Percentiles rank a stretch among this genome's conserved stretches.
phyloP scores from a whole-genome alignment of 2,329 filamentous ascomycete species.

The Paecilomyces dactylethromorphus region DNA sequence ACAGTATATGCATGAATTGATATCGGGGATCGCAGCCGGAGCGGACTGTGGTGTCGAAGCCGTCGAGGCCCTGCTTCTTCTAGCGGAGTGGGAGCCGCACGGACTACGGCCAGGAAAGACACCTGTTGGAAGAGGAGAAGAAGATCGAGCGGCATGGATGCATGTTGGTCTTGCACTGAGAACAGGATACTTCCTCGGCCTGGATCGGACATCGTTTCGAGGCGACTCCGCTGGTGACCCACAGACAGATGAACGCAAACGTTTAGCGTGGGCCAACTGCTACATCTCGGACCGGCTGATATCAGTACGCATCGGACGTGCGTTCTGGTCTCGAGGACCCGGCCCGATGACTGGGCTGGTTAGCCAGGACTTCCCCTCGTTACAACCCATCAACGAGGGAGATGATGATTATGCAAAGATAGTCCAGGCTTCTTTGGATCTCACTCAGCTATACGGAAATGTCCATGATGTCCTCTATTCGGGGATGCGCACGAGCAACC shows the following conservation, averaged over 20 bases:
- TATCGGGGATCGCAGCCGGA: constrained; percentile 61
- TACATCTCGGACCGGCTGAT: constrained; percentile 63
- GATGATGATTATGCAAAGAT: constrained; percentile 63
- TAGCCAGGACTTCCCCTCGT: constrained; percentile 61
- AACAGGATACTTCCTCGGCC: constrained; percentile 62
- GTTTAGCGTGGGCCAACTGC: constrained; percentile 63
- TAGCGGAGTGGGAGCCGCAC: constrained; percentile 69
- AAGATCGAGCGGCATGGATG: constrained; percentile 72
- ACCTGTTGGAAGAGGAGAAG: constrained; percentile 63
- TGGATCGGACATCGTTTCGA: constrained; percentile 63
- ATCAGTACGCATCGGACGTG: constrained; percentile 63
- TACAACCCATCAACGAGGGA: constrained; percentile 52
- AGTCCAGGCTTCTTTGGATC: constrained; percentile 64
- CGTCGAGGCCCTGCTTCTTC: constrained; percentile 61
- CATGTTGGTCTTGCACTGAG: constrained; percentile 64
- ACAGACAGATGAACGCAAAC: constrained; percentile 54
- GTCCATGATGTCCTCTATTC: constrained; percentile 69
- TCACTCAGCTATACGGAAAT: constrained; percentile 67
- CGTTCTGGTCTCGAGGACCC: constrained; percentile 67
- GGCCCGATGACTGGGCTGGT: constrained; percentile 59
- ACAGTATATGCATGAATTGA: constrained; percentile 62
- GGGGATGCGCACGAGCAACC: constrained; percentile 61
- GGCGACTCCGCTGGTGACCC: constrained; percentile 55
- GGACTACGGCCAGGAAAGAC: constrained; percentile 54
- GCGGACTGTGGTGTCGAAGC: constrained; percentile 63